Percentiles rank a stretch among this genome's conserved stretches.
Evolutionary conservation across 768 basidiomycete species (phyloP).

Genomic region (Kwoniella dendrophila): DNA sequence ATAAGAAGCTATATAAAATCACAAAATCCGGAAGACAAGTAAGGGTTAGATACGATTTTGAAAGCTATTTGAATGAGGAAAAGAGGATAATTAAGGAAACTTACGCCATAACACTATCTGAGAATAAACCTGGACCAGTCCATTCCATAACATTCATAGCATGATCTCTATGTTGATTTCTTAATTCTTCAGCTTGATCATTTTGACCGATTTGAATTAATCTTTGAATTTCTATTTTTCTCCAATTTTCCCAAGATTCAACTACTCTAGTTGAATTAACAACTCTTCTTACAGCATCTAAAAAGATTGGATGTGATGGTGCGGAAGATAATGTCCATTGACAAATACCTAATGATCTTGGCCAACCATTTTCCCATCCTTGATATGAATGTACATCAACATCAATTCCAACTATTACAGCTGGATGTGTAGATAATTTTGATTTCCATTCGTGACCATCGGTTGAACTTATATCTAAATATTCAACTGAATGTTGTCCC

Average conservation of each 20-base stretch:
- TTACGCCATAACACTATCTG: conserved; percentile 43
- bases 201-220: conserved; percentile 14
- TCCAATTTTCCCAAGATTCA: conserved; percentile 30
- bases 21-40: not conserved
- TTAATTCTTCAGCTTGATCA: conserved; percentile 20
- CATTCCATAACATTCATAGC: conserved; percentile 50
- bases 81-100: conserved; percentile 13
- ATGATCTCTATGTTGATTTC: conserved; percentile 18
- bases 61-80: not conserved
- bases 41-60: not conserved
- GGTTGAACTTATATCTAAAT: conserved; percentile 30
- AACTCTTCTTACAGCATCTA: conserved; percentile 47
- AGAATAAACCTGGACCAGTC: conserved; percentile 48
- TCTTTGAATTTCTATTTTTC: conserved; percentile 17
- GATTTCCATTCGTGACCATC: conserved; percentile 35
- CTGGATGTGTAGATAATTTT: conserved; percentile 29
- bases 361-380: conserved; percentile 35
- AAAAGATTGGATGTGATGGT: conserved; percentile 50
- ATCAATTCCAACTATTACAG: conserved; percentile 44
- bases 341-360: conserved; percentile 45
- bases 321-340: conserved; percentile 54
- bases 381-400: conserved; percentile 38
- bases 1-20: conserved; percentile 37
- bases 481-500: conserved; percentile 38
- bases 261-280: conserved; percentile 43